Conservation (phyloP, 148 eudicot genomes). For the Silene latifolia region DNA sequence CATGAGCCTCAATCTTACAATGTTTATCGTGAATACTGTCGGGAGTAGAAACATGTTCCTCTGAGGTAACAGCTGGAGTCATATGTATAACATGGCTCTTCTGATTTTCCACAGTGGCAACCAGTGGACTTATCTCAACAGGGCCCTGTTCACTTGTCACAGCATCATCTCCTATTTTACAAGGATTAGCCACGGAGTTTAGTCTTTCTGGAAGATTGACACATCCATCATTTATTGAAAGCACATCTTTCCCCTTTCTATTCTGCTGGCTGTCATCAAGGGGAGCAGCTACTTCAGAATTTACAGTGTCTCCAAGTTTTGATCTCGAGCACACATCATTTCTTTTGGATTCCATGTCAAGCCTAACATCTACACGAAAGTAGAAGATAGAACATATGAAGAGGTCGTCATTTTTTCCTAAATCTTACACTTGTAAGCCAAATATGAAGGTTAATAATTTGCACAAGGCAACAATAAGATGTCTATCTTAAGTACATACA, state of each 20-base stretch:
- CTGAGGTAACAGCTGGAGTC: constrained; percentile 23
- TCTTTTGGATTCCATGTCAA: constrained; percentile 28
- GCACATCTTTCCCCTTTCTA: constrained; percentile 14
- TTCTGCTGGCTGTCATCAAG: constrained; percentile 16
- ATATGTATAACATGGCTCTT: constrained; percentile 6
- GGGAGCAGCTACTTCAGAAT: constrained; percentile 25
- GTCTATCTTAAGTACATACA: background rate
- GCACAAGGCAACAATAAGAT: constrained; percentile 1
- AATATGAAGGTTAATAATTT: background rate
- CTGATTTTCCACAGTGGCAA: constrained; percentile 10
- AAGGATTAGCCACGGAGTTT: constrained; percentile 11
- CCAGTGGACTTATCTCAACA: background rate
- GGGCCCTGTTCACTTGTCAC: background rate
- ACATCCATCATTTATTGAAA: constrained; percentile 17
- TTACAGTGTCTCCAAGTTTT: constrained; percentile 24
- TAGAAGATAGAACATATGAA: constrained; percentile 27
- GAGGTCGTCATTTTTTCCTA: constrained; percentile 22
- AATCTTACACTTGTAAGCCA: constrained; percentile 23
- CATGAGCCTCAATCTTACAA: constrained; percentile 22
- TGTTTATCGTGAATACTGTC: constrained; percentile 16
- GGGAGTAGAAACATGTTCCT: constrained; percentile 17
- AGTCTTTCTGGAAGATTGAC: constrained; percentile 20
- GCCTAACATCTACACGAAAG: constrained; percentile 53
- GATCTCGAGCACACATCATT: constrained; percentile 30
- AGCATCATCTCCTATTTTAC: constrained; percentile 1